Conservation (phyloP, 148 eudicot species). For the Vaccinium myrtillus region DNA sequence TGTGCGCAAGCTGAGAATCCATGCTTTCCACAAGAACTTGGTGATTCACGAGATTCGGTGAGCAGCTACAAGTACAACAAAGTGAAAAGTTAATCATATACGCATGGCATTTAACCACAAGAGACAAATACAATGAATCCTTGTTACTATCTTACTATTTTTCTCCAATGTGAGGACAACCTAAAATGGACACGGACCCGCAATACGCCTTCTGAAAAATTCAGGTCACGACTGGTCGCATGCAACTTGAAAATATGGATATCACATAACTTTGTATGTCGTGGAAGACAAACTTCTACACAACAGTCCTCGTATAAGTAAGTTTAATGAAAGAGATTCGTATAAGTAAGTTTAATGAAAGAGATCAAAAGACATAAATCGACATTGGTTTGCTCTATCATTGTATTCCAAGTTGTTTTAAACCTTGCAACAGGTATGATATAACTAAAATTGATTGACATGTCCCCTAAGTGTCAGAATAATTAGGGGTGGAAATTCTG, state of each 20-base stretch:
- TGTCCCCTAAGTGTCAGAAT: neutral
- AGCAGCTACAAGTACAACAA: conserved; percentile 55
- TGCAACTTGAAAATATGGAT: neutral
- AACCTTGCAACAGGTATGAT: neutral
- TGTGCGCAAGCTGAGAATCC: conserved; percentile 70
- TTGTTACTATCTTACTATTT: neutral
- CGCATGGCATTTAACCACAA: neutral
- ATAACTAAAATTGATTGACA: neutral
- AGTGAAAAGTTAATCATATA: neutral
- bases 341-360: neutral
- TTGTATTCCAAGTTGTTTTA: neutral
- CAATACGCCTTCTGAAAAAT: neutral
- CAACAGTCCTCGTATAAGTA: neutral
- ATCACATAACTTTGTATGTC: neutral
- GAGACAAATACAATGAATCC: neutral
- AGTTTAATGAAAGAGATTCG: neutral
- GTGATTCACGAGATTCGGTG: conserved; percentile 78
- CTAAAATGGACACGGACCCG: neutral
- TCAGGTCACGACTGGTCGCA: neutral
- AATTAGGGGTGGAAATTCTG: too few species aligned
- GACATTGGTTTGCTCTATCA: neutral
- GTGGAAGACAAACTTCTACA: neutral
- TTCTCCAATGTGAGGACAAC: neutral
- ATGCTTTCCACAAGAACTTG: conserved; percentile 93
- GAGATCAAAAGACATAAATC: neutral